Base-by-base conservation (phyloP, 306 rosid species). In the Inga leiocalycina region DNA sequence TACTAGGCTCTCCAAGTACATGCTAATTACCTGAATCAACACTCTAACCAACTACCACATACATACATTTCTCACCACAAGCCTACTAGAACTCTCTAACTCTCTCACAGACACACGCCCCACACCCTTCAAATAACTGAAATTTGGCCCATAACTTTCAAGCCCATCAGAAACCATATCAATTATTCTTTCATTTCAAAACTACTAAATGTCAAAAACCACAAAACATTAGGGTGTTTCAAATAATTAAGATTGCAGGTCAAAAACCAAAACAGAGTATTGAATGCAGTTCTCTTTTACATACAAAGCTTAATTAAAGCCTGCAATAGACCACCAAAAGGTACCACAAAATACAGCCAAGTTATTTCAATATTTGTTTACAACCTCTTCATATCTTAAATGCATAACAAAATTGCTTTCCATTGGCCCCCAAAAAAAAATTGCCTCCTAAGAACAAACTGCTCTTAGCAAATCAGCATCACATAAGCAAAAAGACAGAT, bases 241-340 rank as follows among this genome's bases (percentile, higher is more conserved):
- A 81, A 79, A 67, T 74, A 79, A 54, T 61, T 43, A 27, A 62
- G 69, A 62, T 12, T 27, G 39, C 27, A 78, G 74, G 51, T 80
- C 46, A 74, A 64, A 84, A 74, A 80, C 7, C 81, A 74, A 49
- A 75, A 51, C 30, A 7, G 54, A 71, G 11, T 19, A 71, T 44
- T n/a, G 10, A 44, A 49, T n/a, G 56, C 32, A 74, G 20, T 65
- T 44, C 43, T 27, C 71, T 67, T 80, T 44, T 41, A 27, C 59
- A n/a, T 54, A 66, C 69, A 45, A 83, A 80, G 22, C 4, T 59
- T 56, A 51, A 76, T 61, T 51, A 74, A 44, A 81, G 35, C 71
- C 84, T n/a, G 82, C 16, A 20, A 41, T 30, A 51, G 43, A 83
- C 87, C 82, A 76, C 59, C 72, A 62, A 67, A 46, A 75, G 69